Conservation (phyloP, 768 basidiomycete species). For the Russula emetica region DNA sequence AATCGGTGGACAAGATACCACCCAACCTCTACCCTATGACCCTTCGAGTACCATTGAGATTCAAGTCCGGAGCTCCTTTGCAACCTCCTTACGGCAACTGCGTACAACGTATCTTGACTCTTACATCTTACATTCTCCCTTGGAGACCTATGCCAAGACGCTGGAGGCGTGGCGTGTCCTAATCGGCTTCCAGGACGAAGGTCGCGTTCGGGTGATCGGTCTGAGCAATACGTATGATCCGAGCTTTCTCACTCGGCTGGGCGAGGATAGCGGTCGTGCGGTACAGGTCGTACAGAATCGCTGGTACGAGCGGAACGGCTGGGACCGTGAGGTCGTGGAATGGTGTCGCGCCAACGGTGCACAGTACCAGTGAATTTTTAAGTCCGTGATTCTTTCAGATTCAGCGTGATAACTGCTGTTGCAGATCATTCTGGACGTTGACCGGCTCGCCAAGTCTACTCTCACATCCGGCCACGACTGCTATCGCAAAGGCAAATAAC, state of each 20-base stretch:
- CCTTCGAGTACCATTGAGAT: constrained; percentile 46
- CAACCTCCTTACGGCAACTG: constrained; percentile 62
- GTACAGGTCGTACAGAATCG: constrained; percentile 79
- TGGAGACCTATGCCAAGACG: constrained; percentile 54
- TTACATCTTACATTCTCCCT: constrained; percentile 74
- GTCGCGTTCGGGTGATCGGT: constrained; percentile 61
- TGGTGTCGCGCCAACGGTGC: constrained; percentile 62
- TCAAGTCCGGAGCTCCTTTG: constrained; percentile 62
- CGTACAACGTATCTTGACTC: constrained; percentile 71
- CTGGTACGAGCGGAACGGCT: constrained; percentile 78
- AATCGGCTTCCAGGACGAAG: constrained; percentile 57
- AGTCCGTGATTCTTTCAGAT: constrained; percentile 2
- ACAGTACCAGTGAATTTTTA: constrained; percentile 59
- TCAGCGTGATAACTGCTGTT: background rate
- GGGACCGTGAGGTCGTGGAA: constrained; percentile 61
- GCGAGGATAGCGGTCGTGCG: constrained; percentile 43
- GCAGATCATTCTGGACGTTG: constrained; percentile 84
- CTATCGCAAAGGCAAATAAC: constrained; percentile 43
- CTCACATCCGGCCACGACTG: constrained; percentile 42
- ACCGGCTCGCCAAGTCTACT: constrained; percentile 69
- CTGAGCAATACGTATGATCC: constrained; percentile 77
- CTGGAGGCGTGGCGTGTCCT: constrained; percentile 67
- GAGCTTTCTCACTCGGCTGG: constrained; percentile 48
- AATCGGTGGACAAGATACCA: constrained; percentile 63
- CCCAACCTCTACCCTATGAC: constrained; percentile 72